phyloP scores from a whole-genome alignment of 2,329 filamentous ascomycete genomes.

The Xylariaceae sp. region DNA sequence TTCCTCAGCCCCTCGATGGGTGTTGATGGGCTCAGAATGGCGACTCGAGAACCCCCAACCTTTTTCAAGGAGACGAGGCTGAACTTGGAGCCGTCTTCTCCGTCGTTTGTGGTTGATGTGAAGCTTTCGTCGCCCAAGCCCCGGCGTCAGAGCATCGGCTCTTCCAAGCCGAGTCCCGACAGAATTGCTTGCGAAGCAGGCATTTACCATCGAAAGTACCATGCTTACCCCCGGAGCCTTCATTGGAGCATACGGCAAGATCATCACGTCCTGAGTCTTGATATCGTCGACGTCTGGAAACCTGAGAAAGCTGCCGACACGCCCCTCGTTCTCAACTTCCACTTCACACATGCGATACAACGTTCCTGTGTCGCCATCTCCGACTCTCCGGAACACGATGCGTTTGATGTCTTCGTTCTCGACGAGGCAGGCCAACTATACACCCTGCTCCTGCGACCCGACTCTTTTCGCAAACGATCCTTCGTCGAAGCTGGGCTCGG shows the following conservation, averaged over 20 bases:
- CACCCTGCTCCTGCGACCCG: constrained; percentile 74
- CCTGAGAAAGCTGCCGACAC: constrained; percentile 61
- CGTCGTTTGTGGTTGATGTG: constrained; percentile 65
- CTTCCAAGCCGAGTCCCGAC: constrained; percentile 41
- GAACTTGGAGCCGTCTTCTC: constrained; percentile 69
- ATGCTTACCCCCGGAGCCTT: constrained; percentile 74
- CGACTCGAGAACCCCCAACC: constrained; percentile 54
- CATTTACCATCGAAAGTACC: constrained; percentile 75
- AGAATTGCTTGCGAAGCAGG: constrained; percentile 77
- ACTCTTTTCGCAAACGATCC: constrained; percentile 68
- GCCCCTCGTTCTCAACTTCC: constrained; percentile 69
- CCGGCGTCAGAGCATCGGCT: constrained; percentile 37
- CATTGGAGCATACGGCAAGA: constrained; percentile 86
- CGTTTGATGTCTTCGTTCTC: constrained; percentile 56
- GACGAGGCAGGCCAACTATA: constrained; percentile 74
- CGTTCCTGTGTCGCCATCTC: constrained; percentile 76
- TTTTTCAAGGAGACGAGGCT: constrained; percentile 84
- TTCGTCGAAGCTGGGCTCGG: constrained; percentile 68
- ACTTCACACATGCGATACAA: constrained; percentile 68
- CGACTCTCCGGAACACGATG: constrained; percentile 63
- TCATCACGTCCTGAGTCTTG: constrained; percentile 73
- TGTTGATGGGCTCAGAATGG: constrained; percentile 64
- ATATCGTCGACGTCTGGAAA: constrained; percentile 74
- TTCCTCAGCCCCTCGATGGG: constrained; percentile 16
- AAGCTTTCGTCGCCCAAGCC: constrained; percentile 52